Evolutionary conservation across 1,284 basidiomycete genomes (phyloP).

Genomic region (Cutaneotrichosporon cyanovorans): DNA sequence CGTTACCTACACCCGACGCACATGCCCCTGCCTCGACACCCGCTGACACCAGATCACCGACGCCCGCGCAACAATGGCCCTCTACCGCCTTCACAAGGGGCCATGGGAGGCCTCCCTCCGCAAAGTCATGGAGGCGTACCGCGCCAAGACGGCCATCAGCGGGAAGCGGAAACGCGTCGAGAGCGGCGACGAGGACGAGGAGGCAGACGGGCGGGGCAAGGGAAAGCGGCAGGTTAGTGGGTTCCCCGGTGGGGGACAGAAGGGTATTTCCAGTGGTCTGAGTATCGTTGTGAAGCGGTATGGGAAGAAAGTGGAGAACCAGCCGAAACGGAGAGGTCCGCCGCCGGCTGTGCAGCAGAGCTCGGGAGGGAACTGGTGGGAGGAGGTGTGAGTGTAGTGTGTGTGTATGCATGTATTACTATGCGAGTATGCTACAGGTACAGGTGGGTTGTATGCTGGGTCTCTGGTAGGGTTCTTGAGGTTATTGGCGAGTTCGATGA

Average conservation of each 20-base stretch:
- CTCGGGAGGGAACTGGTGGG: slow-evolving; percentile 13
- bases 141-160: slow-evolving; percentile 24
- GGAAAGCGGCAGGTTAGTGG: slow-evolving; percentile 16
- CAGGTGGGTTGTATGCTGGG: not conserved
- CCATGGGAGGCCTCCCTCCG: slow-evolving; percentile 63
- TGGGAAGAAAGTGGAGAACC: slow-evolving; percentile 28
- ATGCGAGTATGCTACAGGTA: not conserved
- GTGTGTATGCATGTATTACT: not conserved
- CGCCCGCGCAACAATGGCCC: slow-evolving; percentile 90
- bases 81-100: slow-evolving; percentile 78
- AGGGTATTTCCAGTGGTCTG: slow-evolving; percentile 64
- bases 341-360: slow-evolving; percentile 7
- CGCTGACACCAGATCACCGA: slow-evolving; percentile 63
- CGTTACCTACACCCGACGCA: not conserved
- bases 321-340: slow-evolving; percentile 12
- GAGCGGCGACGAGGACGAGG: slow-evolving; percentile 27
- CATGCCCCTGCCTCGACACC: not conserved
- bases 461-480: not conserved
- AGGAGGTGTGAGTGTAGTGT: slow-evolving; percentile 6
- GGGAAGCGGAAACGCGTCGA: slow-evolving; percentile 22
- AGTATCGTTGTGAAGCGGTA: slow-evolving; percentile 53
- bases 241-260: slow-evolving; percentile 55
- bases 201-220: slow-evolving; percentile 14
- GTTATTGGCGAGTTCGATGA: no score
- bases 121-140: slow-evolving; percentile 36